A percentile compares a stretch with the other conserved stretches of the same genome.
Evolutionary conservation across 208 protist genomes (phyloP).

Genomic region (Trypanosomatidae sp.): DNA sequence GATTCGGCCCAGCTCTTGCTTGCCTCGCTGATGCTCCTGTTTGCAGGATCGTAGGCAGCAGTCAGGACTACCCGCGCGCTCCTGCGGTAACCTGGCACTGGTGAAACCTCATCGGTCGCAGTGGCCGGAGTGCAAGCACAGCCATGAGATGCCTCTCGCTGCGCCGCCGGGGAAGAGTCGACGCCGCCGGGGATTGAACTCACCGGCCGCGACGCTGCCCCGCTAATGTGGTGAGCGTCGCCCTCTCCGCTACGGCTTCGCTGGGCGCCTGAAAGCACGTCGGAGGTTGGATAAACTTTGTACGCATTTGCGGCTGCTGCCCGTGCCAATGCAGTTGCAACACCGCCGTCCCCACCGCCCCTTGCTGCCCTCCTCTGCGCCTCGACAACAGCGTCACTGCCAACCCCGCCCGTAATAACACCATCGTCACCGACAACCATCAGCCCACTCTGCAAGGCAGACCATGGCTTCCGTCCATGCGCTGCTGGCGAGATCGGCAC

Average conservation of each 20-base stretch:
- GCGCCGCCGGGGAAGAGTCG: neutral
- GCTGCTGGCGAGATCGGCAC: neutral
- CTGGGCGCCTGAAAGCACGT: conserved; percentile 10
- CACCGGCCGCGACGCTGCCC: neutral
- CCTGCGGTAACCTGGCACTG: neutral
- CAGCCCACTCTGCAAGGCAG: neutral
- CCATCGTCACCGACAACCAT: neutral
- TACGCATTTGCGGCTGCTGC: neutral
- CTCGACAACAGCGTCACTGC: neutral
- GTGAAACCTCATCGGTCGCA: neutral
- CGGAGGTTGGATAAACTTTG: conserved; percentile 9
- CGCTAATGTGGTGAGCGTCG: neutral
- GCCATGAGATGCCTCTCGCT: neutral
- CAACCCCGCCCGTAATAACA: neutral
- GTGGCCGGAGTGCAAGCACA: neutral
- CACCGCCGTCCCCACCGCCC: too few species aligned
- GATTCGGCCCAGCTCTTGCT: neutral
- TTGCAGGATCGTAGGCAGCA: conserved; percentile 4
- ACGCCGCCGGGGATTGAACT: neutral
- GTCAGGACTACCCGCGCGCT: conserved; percentile 1
- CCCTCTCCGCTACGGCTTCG: neutral
- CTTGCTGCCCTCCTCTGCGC: neutral
- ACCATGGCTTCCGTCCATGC: neutral
- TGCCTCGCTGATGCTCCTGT: conserved; percentile 1
- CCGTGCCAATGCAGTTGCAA: neutral